Percentiles rank a stretch among this genome's conserved stretches.
These are phyloP conservation scores for Oryza officinalis DNA, from an alignment of 176 grass and related monocot genomes.

Conservation along the genomic window DNA sequence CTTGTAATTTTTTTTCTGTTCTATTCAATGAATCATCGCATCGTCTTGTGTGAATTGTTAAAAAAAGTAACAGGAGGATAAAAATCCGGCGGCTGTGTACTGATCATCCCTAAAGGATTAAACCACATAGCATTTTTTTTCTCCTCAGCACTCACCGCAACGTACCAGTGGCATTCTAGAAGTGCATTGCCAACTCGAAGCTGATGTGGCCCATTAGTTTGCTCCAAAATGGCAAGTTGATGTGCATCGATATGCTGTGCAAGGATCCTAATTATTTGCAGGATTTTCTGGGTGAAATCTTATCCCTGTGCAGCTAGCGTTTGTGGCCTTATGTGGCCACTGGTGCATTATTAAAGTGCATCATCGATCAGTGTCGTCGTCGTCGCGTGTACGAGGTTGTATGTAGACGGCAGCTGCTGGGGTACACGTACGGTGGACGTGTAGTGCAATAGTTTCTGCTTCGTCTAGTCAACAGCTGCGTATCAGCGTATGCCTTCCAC, in stretches of 20 bases:
- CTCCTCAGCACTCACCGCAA: neutral
- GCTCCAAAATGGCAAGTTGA: slow-evolving; percentile 32
- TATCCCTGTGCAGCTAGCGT: slow-evolving; percentile 28
- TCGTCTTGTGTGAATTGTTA: no score
- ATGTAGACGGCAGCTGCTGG: neutral
- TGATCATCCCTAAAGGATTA: neutral
- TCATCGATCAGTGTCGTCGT: neutral
- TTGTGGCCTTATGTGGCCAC: slow-evolving; percentile 38
- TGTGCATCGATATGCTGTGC: neutral
- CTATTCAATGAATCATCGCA: no score
- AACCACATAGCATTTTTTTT: neutral
- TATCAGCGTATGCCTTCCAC: no score
- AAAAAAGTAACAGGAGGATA: neutral
- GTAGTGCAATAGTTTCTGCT: slow-evolving; percentile 3
- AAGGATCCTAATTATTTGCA: neutral
- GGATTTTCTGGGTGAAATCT: neutral
- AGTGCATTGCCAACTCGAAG: slow-evolving; percentile 17
- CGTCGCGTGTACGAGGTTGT: slow-evolving; percentile 38
- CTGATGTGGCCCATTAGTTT: slow-evolving; percentile 25
- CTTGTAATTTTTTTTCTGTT: no score
- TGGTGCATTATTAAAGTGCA: slow-evolving; percentile 43
- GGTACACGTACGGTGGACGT: slow-evolving; percentile 1
- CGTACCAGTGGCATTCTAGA: neutral
- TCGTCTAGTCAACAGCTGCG: slow-evolving; percentile 23
- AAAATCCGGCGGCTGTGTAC: neutral